Evolutionary conservation across 345 rosid genomes (phyloP).

Genomic region (Salix brachista): DNA sequence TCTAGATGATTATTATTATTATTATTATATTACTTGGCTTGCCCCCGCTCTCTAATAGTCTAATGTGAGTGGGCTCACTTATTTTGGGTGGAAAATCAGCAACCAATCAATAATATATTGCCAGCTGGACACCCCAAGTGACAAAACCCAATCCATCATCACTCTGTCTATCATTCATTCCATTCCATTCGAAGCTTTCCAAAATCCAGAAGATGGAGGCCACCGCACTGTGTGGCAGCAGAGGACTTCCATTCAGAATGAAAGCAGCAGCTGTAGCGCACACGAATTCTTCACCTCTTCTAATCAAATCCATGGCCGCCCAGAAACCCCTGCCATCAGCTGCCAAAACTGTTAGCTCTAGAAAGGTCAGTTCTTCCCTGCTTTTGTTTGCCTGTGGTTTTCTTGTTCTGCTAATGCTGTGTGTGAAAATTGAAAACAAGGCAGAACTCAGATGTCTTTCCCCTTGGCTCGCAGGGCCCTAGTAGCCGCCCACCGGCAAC

Average conservation of each 20-base stretch:
- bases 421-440: neutral
- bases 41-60: neutral
- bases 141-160: slow-evolving; percentile 9
- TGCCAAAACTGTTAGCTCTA: slow-evolving; percentile 48
- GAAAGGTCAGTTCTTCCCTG: slow-evolving; percentile 38
- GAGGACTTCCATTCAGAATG: neutral
- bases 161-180: slow-evolving; percentile 18
- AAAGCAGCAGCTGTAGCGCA: neutral
- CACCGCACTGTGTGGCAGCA: slow-evolving; percentile 20
- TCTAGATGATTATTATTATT: no score
- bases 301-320: slow-evolving; percentile 61
- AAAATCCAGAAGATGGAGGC: slow-evolving; percentile 32
- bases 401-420: neutral
- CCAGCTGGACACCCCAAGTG: slow-evolving; percentile 32
- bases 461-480: slow-evolving; percentile 45
- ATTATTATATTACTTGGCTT: neutral
- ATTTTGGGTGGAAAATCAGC: no score
- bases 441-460: slow-evolving; percentile 44
- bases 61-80: neutral
- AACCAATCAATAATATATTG: neutral
- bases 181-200: neutral
- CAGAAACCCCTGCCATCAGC: slow-evolving; percentile 60
- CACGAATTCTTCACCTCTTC: slow-evolving; percentile 20
- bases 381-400: no score
- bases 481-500: slow-evolving; percentile 24